Evolutionary conservation across 1,139 yeast genomes (phyloP).

Genomic region (Yamadazyma buinensis): DNA sequence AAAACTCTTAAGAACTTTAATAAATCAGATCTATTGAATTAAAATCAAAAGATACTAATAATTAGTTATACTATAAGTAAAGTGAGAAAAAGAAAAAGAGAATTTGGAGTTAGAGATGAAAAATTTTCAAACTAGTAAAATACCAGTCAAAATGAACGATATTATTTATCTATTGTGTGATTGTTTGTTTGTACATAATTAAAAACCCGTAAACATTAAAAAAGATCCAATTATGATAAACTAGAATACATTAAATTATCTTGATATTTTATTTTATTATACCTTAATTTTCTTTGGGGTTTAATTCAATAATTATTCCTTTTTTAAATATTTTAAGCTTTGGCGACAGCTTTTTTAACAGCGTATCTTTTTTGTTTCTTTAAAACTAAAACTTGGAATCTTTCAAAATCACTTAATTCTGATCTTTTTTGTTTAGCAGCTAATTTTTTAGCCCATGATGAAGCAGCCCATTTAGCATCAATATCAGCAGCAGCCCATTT

Average conservation of each 20-base stretch:
- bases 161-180: conserved; percentile 15
- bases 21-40: no score
- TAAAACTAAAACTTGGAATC: conserved; percentile 98
- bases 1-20: no score
- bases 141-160: no score
- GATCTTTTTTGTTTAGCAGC: conserved; percentile 93
- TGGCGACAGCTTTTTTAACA: conserved; percentile 79
- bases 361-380: conserved; percentile 96
- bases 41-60: no score
- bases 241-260: conserved; percentile 28
- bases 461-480: conserved; percentile 85
- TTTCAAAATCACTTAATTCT: conserved; percentile 92
- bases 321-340: conserved; percentile 59
- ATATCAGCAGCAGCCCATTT: conserved; percentile 92
- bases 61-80: no score
- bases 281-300: conserved; percentile 2
- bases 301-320: conserved; percentile 12
- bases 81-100: no score
- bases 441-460: conserved; percentile 97
- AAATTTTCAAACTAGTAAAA: no score
- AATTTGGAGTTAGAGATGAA: no score
- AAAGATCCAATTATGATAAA: conserved; percentile 29
- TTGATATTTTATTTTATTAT: no score
- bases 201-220: conserved; percentile 30
- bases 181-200: conserved; percentile 17